Base-by-base conservation (phyloP, 177 flowering plant species). In the Vitis hybrid region DNA sequence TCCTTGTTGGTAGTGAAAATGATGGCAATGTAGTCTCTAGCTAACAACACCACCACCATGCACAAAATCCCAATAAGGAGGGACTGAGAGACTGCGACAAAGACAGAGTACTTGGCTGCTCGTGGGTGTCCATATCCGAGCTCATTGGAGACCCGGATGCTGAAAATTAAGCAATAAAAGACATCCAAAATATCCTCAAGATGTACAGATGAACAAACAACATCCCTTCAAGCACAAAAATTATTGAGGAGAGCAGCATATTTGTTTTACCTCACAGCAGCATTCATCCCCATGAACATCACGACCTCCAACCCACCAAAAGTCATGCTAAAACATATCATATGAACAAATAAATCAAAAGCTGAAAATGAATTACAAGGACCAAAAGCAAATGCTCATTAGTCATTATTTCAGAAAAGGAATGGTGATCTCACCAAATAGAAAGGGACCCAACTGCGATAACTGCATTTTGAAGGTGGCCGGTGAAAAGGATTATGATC, bases 141-240 rank as follows among this genome's bases (percentile, higher is more conserved):
- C 77, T 88, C 91, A 51, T 88, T 88, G 14, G 88, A 86, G 30
- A 87, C 91, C 5, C 89, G 80, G 56, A 87, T 86, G 54, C 91
- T 87, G 78, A 6, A 50, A 52, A 61, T 59, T 19, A 0, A 62
- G 26, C 10, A 12, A 21, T 1, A 69, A 12, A 23, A 12, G 17
- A n/a, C 4, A 64, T 15, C 56, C 26, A 7, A 8, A 45, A 30
- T 0, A 15, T 62, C 21, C 14, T 0, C 32, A 23, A 10, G n/a
- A 2, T 10, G 3, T 26, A 26, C 30, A 26, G 30, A 26, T 26
- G 30, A 26, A 26, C 30, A 26, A 26, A 23, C 26, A 23, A 23
- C 26, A 23, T 2, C 26, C 26, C 26, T 23, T 23, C 0, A 23
- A 23, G 26, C 5, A 48, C 8, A 32, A 60, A 30, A 7, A 23